Base-by-base conservation (phyloP, 225 moss, liverwort and hornwort species). In the Neckera pumila region DNA sequence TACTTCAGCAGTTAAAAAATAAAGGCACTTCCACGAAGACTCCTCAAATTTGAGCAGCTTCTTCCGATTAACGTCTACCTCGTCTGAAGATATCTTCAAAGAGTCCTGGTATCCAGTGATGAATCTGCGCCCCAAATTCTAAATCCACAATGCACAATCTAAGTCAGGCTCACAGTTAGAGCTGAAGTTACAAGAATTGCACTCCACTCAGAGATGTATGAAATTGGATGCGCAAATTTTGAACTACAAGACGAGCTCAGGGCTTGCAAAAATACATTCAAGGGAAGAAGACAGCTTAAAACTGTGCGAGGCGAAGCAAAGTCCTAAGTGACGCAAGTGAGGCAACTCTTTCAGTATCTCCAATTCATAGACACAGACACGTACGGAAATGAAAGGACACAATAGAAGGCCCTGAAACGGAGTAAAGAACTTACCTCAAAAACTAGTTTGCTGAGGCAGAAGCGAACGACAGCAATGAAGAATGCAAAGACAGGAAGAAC, bases 1-100 rank as follows among this genome's bases (percentile, higher is more conserved):
- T 36, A 92, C 85, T 85, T 96, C 96, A 43, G 96, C 96, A 83
- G 91, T 90, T 23, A 95, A 87, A 56, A 61, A 96, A 84, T 94
- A 96, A 59, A 94, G 90, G 86, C 95, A 86, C 89, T 98, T 98
- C 96, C 98, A 98, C 4, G 94, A 90, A 60, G 98, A 96, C 90
- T 98, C 98, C 89, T 94, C 93, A 54, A 98, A 98, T 88, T 98
- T 98, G 31, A 91, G 81, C 85, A 94, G 89, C 79, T 90, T 96
- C 89, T 89, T 94, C 85, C 79, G 88, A 72, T 93, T 86, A 27
- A 43, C 85, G 31, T 90, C 90, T 75, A 86, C 77, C 20, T 94
- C 90, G 26, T 89, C 81, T 80, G 94, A 84, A 81, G 90, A 84
- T 22, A 90, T 47, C 38, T 81, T 80, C 66, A 64, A 82, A 65